Evolutionary conservation across 169 alveolate species (phyloP).

Genomic region (Eimeria zaria): DNA sequence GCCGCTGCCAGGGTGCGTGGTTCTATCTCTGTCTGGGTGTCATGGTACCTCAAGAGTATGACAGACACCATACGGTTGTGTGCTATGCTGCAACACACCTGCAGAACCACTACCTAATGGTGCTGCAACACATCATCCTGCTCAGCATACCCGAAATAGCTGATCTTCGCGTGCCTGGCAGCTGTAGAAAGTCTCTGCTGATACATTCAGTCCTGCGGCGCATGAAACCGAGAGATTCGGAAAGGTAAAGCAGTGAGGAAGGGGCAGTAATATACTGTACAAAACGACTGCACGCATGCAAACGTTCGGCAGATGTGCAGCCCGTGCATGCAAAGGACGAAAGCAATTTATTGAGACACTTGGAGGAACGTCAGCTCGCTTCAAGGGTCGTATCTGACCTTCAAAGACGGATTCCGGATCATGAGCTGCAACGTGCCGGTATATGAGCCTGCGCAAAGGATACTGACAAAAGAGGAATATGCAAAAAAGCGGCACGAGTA

Average conservation of each 20-base stretch:
- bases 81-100: too few species aligned
- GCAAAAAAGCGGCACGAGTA: not conserved
- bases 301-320: not conserved
- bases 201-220: conserved; percentile 81
- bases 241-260: not conserved
- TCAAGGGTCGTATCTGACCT: conserved; percentile 12
- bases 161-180: conserved; percentile 86
- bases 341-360: not conserved
- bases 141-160: conserved; percentile 44
- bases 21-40: not conserved
- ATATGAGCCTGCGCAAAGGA: conserved; percentile 27
- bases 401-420: conserved; percentile 69
- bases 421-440: conserved; percentile 70
- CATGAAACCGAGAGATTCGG: not conserved
- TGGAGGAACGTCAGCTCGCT: not conserved
- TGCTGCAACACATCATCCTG: not conserved
- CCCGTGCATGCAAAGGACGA: not conserved
- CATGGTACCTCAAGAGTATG: too few species aligned
- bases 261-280: not conserved
- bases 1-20: not conserved
- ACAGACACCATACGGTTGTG: too few species aligned
- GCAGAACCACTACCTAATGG: too few species aligned
- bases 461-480: not conserved
- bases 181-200: conserved; percentile 86
- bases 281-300: not conserved